Conservation (phyloP, 75 land plant species). For the Picea glauca region DNA sequence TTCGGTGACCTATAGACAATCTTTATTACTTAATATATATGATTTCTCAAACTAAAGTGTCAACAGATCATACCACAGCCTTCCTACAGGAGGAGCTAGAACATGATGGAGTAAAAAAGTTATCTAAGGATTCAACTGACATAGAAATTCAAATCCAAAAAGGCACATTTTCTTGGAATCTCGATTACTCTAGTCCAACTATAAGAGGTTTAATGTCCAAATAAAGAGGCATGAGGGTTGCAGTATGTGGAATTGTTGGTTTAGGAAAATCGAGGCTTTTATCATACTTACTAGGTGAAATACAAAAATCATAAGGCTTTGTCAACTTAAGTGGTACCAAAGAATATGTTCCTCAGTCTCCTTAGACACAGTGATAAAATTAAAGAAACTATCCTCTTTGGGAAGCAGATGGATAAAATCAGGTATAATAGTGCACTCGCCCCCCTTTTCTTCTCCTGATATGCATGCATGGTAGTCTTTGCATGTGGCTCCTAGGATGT, state of each 20-base stretch:
- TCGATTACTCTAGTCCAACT: slow-evolving; percentile 14
- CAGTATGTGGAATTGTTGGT: slow-evolving; percentile 45
- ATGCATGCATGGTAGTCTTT: too few relatives aligned
- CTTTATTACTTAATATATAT: slow-evolving; percentile 42
- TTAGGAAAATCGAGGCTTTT: slow-evolving; percentile 43
- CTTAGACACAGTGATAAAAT: slow-evolving; percentile 42
- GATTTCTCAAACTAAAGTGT: slow-evolving; percentile 27
- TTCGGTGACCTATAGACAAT: slow-evolving; percentile 45
- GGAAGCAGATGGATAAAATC: too few relatives aligned
- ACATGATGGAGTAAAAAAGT: slow-evolving; percentile 27
- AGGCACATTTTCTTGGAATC: slow-evolving; percentile 56
- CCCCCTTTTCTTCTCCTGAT: too few relatives aligned
- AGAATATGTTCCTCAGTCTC: slow-evolving; percentile 32
- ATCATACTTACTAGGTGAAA: slow-evolving; percentile 37
- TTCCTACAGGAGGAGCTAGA: slow-evolving; percentile 46
- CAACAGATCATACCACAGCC: slow-evolving; percentile 41
- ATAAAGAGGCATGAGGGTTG: slow-evolving; percentile 23
- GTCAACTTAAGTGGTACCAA: slow-evolving; percentile 22
- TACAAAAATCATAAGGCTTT: too few relatives aligned
- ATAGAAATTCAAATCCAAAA: slow-evolving; percentile 32
- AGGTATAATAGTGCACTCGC: too few relatives aligned
- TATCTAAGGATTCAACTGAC: slow-evolving; percentile 26
- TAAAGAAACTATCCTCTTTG: too few relatives aligned
- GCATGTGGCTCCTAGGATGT: too few relatives aligned
- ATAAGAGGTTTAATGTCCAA: slow-evolving; percentile 8